Base-by-base conservation (phyloP, 2,329 filamentous ascomycete genomes). In the Endothia cerciana region DNA sequence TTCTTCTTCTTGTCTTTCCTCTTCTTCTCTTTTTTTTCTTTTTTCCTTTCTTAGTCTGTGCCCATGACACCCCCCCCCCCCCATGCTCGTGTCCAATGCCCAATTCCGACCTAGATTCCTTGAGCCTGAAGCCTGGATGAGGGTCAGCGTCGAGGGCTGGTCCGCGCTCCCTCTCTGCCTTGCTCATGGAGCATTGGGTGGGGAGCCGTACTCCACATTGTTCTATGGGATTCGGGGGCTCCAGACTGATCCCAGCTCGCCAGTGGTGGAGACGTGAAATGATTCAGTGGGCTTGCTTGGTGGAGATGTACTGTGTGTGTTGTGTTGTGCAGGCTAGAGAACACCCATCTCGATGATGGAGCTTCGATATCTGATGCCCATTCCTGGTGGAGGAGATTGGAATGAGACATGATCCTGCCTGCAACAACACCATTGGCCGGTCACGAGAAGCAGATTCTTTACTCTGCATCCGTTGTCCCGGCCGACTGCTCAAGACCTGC, bases 361-460 rank as follows among this genome's bases (percentile, higher is more conserved):
- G 28, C 15, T n/a, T 55, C 8, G 11, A 4, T 55, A 30, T 36
- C 13, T 55, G 30, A 17, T 55, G 28, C 19, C 17, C 51, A 55
- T 55, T 55, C 51, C 51, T 55, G 17, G 28, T 55, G 51, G 28
- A 55, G 51, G 51, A 36, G 2, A 55, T 36, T 55, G 51, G 30
- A 55, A 36, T 19, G 51, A 55, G 51, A 55, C 30, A 55, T 55
- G 51, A 55, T 36, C 47, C 47, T 51, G 15, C 47, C 25, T 51
- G 47, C 22, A 10, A 51, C 47, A 30, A 4, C 47, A 30, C 47
- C 13, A 30, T 17, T 51, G 47, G 13, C 15, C 13, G 28, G 47
- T 47, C 45, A 51, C 17, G 25, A 4, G 25, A 6, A n/a, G 10
- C 19, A 55, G 28, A 11, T 55, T 49, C n/a, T 51, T 51, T 49